phyloP scores from a whole-genome alignment of 2,329 filamentous ascomycete species.

The Blastomyces gilchristii region DNA sequence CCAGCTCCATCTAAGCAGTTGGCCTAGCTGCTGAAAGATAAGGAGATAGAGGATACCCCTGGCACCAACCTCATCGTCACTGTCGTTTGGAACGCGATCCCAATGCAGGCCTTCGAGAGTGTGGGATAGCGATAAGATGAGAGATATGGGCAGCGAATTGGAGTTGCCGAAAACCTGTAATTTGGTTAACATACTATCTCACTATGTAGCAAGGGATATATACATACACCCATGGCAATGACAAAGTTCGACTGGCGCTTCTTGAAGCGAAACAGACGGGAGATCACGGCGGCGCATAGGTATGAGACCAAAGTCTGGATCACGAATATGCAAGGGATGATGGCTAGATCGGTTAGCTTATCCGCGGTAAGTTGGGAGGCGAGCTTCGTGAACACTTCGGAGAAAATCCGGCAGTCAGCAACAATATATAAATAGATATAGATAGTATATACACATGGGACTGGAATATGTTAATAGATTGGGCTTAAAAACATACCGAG shows the following conservation, averaged over 20 bases:
- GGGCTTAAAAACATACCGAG: conserved; percentile 51
- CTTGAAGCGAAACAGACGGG: conserved; percentile 67
- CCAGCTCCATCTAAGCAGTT: conserved; percentile 95
- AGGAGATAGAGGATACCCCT: conserved; percentile 90
- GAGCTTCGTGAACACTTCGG: conserved; percentile 78
- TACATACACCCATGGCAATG: conserved; percentile 74
- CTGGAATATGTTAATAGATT: no score
- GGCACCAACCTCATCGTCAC: conserved; percentile 87
- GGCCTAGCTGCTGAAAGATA: conserved; percentile 95
- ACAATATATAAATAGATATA: no score
- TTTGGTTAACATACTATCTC: not conserved
- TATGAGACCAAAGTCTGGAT: conserved; percentile 84
- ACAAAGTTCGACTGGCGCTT: conserved; percentile 88
- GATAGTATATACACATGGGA: no score
- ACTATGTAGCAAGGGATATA: no score
- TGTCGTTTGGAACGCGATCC: conserved; percentile 83
- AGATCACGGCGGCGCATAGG: conserved; percentile 58
- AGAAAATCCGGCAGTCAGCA: no score
- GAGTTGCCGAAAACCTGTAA: conserved; percentile 83
- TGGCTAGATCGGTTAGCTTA: conserved; percentile 77
- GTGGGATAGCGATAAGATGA: conserved; percentile 86
- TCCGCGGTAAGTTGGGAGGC: conserved; percentile 87
- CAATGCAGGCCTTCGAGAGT: conserved; percentile 88
- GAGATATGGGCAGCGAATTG: conserved; percentile 91
- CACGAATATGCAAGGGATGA: conserved; percentile 91